Evolutionary conservation across 148 eudicot genomes (phyloP).

Genomic region (Bassia scoparia): DNA sequence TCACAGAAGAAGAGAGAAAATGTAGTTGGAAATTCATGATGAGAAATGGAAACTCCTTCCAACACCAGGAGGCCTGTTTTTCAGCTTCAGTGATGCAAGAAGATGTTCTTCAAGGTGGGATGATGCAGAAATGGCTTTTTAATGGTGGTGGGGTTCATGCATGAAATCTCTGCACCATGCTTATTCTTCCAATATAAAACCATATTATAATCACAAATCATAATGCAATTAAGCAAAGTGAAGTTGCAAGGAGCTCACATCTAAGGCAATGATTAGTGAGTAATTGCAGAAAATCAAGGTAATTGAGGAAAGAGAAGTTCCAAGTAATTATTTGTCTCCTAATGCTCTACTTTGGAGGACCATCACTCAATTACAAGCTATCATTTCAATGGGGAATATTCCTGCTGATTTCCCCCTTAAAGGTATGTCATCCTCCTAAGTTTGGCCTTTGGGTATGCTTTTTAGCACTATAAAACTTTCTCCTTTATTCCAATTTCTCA

Average conservation of each 20-base stretch:
- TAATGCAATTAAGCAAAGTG: slow-evolving; percentile 29
- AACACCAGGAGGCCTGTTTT: slow-evolving; percentile 76
- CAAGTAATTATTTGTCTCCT: slow-evolving; percentile 3
- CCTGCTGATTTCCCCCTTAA: slow-evolving; percentile 58
- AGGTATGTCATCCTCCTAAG: slow-evolving; percentile 41
- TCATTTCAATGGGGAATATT: slow-evolving; percentile 41
- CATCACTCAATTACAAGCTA: slow-evolving; percentile 13
- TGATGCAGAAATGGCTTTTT: slow-evolving; percentile 81
- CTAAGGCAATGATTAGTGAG: slow-evolving; percentile 34
- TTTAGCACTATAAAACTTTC: slow-evolving; percentile 2
- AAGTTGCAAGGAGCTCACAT: slow-evolving; percentile 13
- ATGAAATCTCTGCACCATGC: slow-evolving; percentile 57
- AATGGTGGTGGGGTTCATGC: slow-evolving; percentile 26
- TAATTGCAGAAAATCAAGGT: slow-evolving; percentile 52
- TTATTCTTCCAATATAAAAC: neutral
- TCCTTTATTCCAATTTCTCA: neutral
- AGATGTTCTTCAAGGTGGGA: slow-evolving; percentile 86
- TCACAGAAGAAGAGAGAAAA: slow-evolving; percentile 40
- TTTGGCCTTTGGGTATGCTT: slow-evolving; percentile 24
- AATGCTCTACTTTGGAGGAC: slow-evolving; percentile 33
- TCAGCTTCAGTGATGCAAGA: slow-evolving; percentile 63
- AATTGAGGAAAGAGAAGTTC: slow-evolving; percentile 30
- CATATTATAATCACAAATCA: neutral
- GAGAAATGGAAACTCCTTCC: slow-evolving; percentile 55
- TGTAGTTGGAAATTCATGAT: slow-evolving; percentile 18